Base-by-base conservation (phyloP, 192 early-diverging fungal species). In the Rhizophagus clarus region DNA sequence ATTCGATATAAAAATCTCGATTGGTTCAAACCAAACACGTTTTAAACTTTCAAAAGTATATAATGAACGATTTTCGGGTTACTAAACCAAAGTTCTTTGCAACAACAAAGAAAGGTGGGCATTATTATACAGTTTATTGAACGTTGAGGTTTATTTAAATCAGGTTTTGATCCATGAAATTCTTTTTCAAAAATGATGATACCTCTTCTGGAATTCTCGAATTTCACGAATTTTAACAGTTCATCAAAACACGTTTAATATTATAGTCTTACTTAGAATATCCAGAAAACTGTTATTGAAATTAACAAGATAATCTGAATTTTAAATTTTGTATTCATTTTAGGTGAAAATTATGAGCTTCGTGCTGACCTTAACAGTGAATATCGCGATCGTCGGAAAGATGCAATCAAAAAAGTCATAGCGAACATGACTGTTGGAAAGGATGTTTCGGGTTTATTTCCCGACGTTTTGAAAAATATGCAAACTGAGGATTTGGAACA, bases 341-440 rank as follows among this genome's bases (percentile, higher is more conserved):
- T 37, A 96, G 96, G 96, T 71, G 98, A 99, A 84, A 98, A 98
- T 89, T 97, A 94, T 83, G 98, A 99, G 88, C 89, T 99, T n/a
- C 92, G 95, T 82, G 93, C 94, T 9, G 98, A 98, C 78, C 88
- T 99, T 63, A 99, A 99, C 87, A 94, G 93, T 86, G 98, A 99
- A 88, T 98, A 98, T 87, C 93, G 92, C 76, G 96, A 98, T 77
- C 88, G 93, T 66, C 90, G 98, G 71, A 98, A 98, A 84, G 98
- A 99, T 88, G 95, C 97, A 1, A 97, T 99, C 42, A 97, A 98
- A 80, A 95, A 97, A 83, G 97, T 99, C 63, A 98, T 99, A 83
- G 98, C 98, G 61, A 99, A 99, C 86, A 99, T 99, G 98, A 99
- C 98, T 11, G 95, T 99, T 42, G 98, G 98, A 78, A 99, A 99